A percentile compares a stretch with the other conserved stretches of the same genome.
phyloP scores from a whole-genome alignment of 2,329 filamentous ascomycete species.

The Pestalotiopsis sp. region DNA sequence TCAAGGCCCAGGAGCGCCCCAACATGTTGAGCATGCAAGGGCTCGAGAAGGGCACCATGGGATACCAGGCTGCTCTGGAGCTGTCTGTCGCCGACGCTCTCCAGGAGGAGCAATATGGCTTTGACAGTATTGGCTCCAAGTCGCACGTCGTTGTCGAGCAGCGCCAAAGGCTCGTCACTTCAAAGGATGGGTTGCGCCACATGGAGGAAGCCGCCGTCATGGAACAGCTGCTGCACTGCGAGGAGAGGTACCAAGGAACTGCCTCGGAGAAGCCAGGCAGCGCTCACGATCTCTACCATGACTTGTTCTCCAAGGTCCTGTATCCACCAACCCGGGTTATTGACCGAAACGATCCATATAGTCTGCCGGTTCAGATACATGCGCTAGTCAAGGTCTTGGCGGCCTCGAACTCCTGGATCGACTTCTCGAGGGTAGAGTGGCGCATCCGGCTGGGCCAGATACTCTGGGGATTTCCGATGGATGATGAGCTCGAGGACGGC shows the following conservation, averaged over 20 bases:
- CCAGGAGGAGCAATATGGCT: constrained; percentile 63
- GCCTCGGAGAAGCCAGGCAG: constrained; percentile 51
- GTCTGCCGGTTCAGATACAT: constrained; percentile 71
- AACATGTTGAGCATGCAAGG: constrained; percentile 76
- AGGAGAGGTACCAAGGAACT: constrained; percentile 56
- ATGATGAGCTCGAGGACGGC: constrained; percentile 56
- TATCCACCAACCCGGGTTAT: constrained; percentile 58
- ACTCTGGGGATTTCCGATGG: constrained; percentile 62
- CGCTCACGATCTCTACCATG: constrained; percentile 61
- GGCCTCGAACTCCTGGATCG: constrained; percentile 70
- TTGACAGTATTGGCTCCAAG: constrained; percentile 57
- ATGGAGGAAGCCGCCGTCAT: constrained; percentile 61
- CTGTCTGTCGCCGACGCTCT: constrained; percentile 66
- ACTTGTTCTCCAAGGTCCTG: constrained; percentile 63
- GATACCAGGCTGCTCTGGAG: constrained; percentile 70
- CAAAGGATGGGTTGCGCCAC: constrained; percentile 55
- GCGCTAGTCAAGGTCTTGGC: constrained; percentile 68
- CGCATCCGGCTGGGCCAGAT: constrained; percentile 73
- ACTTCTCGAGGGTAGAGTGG: constrained; percentile 77
- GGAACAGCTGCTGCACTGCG: constrained; percentile 60
- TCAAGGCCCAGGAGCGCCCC: constrained; percentile 63
- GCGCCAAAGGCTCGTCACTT: constrained; percentile 57
- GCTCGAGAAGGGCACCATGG: constrained; percentile 70
- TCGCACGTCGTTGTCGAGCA: constrained; percentile 58
- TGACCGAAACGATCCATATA: constrained; percentile 61